Evolutionary conservation across 257 asterid species (phyloP).

Genomic region (Nicotiana sylvestris): DNA sequence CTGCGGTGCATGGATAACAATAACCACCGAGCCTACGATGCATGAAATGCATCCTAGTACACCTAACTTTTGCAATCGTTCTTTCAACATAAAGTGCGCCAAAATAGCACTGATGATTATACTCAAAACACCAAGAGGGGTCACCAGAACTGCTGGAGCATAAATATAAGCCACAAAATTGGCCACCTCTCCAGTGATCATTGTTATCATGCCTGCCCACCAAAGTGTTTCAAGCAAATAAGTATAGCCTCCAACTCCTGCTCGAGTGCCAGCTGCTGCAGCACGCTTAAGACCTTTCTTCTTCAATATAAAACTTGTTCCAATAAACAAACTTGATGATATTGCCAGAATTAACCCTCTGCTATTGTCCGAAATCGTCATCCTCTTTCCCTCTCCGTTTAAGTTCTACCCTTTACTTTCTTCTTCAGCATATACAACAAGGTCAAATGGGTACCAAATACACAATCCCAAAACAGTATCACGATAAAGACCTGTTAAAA

Average conservation of each 20-base stretch:
- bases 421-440: not conserved
- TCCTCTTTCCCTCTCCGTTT: not conserved
- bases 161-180: constrained; percentile 68
- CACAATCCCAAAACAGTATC: not conserved
- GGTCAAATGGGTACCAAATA: not conserved
- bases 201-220: constrained; percentile 27
- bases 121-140: constrained; percentile 73
- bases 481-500: not conserved
- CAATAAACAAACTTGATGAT: constrained; percentile 78
- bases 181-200: constrained; percentile 65
- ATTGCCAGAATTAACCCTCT: constrained; percentile 81
- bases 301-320: no score
- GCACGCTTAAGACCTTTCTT: constrained; percentile 86
- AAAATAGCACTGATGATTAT: constrained; percentile 66
- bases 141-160: constrained; percentile 77
- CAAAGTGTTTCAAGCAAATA: constrained; percentile 26
- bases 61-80: constrained; percentile 51
- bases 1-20: constrained; percentile 64
- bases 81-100: constrained; percentile 61
- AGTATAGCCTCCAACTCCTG: constrained; percentile 34
- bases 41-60: constrained; percentile 55
- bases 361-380: constrained; percentile 68
- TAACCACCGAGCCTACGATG: constrained; percentile 62
- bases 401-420: not conserved
- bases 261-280: constrained; percentile 76